phyloP scores from a whole-genome alignment of 805 yeast genomes.

The Monosporozyma aerobia region DNA sequence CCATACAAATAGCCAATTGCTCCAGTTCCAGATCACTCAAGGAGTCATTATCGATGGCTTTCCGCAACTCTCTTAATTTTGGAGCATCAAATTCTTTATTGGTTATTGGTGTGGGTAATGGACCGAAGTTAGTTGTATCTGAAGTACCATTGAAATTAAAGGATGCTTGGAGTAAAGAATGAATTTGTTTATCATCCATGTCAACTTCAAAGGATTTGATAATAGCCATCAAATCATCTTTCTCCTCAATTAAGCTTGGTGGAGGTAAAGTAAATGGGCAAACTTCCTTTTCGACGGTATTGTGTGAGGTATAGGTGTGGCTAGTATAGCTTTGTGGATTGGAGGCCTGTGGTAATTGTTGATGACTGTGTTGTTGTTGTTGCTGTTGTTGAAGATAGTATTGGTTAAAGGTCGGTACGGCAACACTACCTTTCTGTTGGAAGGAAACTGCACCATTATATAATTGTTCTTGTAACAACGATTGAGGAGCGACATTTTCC shows the following conservation, averaged over 20 bases:
- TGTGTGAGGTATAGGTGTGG: constrained; percentile 10
- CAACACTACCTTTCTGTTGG: constrained; percentile 26
- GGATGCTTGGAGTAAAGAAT: constrained; percentile 39
- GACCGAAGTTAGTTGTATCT: constrained; percentile 47
- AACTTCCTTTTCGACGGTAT: constrained; percentile 23
- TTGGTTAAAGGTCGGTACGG: constrained; percentile 23
- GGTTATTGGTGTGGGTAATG: constrained; percentile 64
- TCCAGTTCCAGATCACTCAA: constrained; percentile 60
- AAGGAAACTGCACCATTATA: constrained; percentile 27
- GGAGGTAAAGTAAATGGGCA: constrained; percentile 32
- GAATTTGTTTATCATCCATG: constrained; percentile 26
- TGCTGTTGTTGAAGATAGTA: constrained; percentile 6
- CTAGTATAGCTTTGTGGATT: constrained; percentile 6
- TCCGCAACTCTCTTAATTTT: constrained; percentile 75
- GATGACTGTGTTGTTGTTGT: constrained; percentile 6
- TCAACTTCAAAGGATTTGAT: constrained; percentile 18
- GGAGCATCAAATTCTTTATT: constrained; percentile 78
- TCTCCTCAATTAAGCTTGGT: constrained; percentile 16
- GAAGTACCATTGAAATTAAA: constrained; percentile 38
- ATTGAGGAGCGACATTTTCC: constrained; percentile 11
- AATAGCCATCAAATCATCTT: constrained; percentile 11
- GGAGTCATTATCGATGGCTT: constrained; percentile 49
- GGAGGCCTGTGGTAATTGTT: constrained; percentile 3
- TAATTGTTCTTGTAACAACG: constrained; percentile 28
- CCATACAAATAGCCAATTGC: constrained; percentile 72